Base-by-base conservation (phyloP, 1,284 basidiomycete genomes). In the Fomes fomentarius region DNA sequence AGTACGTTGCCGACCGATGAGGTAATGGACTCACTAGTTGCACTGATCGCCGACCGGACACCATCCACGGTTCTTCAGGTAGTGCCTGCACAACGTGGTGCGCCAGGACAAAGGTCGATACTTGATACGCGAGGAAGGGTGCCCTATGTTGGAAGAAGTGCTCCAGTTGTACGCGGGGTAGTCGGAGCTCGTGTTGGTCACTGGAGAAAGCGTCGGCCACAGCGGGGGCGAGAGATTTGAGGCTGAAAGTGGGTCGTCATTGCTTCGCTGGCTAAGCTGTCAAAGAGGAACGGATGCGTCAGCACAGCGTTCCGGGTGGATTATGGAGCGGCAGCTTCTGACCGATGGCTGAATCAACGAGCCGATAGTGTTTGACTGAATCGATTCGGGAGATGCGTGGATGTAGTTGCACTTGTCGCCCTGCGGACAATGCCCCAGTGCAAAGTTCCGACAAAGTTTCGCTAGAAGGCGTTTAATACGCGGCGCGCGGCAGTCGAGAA, bases 21-120 rank as follows among this genome's bases (percentile, higher is more conserved):
- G 45, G 22, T 46, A 44, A 41, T 37, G 28, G 12, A 63, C 78
- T 60, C 64, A 81, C 80, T 79, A 78, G 57, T 67, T 72, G 56
- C 78, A 81, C n/a, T 68, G 63, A 11, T 71, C 66, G 15, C 74
- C 77, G 11, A 71, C 60, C 2, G 76, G 76, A 61, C 79, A 81
- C 72, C 71, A 74, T 5, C 77, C 79, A 19, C 71, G 67, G 50
- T 72, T 74, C 55, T 72, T 73, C 40, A 72, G 53, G 57, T 73
- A 79, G 62, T 79, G 74, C 52, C 71, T 71, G 55, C 77, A 80
- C 8, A 74, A 68, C 11, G 70, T 66, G 25, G 70, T 79, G 52
- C 72, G 72, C 64, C 72, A 73, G 31, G 70, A 66, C 19, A 69
- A 46, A 44, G 68, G 63, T 38, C 64, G 55, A 46, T 64, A 67